These are phyloP conservation scores for Arbutus unedo DNA, from an alignment of 148 eudicot genomes.

Conservation along the genomic window DNA sequence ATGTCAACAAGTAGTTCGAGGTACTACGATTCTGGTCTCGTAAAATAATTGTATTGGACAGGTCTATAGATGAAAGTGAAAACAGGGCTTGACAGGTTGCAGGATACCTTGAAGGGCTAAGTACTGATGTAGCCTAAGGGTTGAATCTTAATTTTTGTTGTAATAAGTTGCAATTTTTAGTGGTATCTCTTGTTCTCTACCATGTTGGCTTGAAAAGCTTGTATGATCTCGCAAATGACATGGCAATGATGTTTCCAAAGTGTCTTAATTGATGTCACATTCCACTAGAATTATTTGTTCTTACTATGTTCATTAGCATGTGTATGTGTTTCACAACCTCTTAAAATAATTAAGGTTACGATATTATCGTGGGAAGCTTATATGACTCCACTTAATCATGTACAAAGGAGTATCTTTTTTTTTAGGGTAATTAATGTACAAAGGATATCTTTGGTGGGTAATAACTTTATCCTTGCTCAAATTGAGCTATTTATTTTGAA, in stretches of 20 bases:
- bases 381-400: not conserved
- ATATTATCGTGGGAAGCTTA: not conserved
- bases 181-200: not conserved
- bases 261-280: not conserved
- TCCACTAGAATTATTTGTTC: not conserved
- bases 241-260: not conserved
- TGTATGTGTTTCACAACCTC: not conserved
- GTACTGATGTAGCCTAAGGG: not conserved
- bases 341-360: not conserved
- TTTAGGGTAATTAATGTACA: not conserved
- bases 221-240: constrained; percentile 2
- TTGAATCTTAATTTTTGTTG: not conserved
- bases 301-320: not conserved
- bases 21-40: not conserved
- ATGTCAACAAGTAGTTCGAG: not conserved
- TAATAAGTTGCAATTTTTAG: not conserved
- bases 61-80: not conserved
- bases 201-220: not conserved
- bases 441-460: not conserved
- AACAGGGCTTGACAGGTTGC: not conserved
- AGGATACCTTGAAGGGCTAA: not conserved
- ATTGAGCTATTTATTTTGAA: not conserved
- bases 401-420: not conserved
- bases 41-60: not conserved
- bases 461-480: not conserved